Percentiles rank a stretch among this genome's conserved stretches.
These are phyloP conservation scores for Penicillium sp. DNA, from an alignment of 2,329 filamentous ascomycete species.

Conservation along the genomic window DNA sequence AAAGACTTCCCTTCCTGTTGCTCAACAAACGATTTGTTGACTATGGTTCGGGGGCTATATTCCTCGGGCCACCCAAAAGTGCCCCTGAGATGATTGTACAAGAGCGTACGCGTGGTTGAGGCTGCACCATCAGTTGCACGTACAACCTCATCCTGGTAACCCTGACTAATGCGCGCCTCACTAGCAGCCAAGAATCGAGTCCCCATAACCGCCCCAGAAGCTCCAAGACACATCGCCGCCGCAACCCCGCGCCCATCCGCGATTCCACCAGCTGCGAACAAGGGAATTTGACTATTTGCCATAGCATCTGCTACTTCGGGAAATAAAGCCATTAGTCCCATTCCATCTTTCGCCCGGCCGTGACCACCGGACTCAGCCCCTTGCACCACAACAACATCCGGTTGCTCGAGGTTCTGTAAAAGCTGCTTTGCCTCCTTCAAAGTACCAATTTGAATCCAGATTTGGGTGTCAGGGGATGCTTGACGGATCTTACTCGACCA, in stretches of 20 bases:
- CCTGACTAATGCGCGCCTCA: slow-evolving; percentile 52
- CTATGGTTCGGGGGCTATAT: slow-evolving; percentile 59
- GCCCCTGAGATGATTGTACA: slow-evolving; percentile 57
- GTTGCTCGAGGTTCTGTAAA: slow-evolving; percentile 34
- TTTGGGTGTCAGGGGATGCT: slow-evolving; percentile 45
- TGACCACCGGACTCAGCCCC: slow-evolving; percentile 58
- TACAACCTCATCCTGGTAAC: slow-evolving; percentile 55
- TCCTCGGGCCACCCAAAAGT: slow-evolving; percentile 59
- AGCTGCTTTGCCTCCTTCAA: slow-evolving; percentile 50
- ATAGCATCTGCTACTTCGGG: slow-evolving; percentile 53
- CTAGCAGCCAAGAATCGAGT: slow-evolving; percentile 60
- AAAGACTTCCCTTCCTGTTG: slow-evolving; percentile 44
- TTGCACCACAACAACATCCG: slow-evolving; percentile 56
- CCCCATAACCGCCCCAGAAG: slow-evolving; percentile 59
- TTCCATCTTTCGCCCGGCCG: slow-evolving; percentile 48
- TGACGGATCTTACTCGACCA: slow-evolving; percentile 50
- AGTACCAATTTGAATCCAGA: slow-evolving; percentile 59
- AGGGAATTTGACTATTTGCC: slow-evolving; percentile 38
- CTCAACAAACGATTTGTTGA: slow-evolving; percentile 56
- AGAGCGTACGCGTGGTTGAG: slow-evolving; percentile 50
- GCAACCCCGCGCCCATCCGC: slow-evolving; percentile 53
- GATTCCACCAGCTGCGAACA: slow-evolving; percentile 56
- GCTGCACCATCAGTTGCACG: slow-evolving; percentile 53
- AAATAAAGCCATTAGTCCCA: slow-evolving; percentile 51
- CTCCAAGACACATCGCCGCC: slow-evolving; percentile 53